phyloP scores from a whole-genome alignment of 495 filamentous ascomycete genomes.

The Pyrenula massariospora region DNA sequence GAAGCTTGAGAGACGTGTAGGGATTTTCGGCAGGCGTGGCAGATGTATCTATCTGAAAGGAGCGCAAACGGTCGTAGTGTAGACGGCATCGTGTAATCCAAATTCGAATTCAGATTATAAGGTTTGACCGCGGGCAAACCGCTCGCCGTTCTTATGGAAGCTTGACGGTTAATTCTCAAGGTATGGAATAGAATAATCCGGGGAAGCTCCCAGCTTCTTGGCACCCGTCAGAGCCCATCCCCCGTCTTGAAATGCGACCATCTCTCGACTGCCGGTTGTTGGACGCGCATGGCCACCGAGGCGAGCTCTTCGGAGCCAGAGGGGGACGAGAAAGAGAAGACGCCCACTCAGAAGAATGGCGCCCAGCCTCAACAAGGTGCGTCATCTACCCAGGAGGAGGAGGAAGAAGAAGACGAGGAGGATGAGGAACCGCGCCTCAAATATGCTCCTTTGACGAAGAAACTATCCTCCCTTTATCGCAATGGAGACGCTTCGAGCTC shows the following conservation, averaged over 20 bases:
- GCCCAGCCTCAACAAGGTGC: slow-evolving; percentile 2
- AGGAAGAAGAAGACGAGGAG: slow-evolving; percentile 68
- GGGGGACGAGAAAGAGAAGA: slow-evolving; percentile 11
- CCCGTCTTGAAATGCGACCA: neutral
- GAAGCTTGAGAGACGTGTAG: slow-evolving; percentile 11
- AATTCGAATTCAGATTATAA: too few relatives aligned
- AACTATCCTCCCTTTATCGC: slow-evolving; percentile 69
- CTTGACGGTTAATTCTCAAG: too few relatives aligned
- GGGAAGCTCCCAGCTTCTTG: neutral
- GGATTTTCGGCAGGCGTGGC: slow-evolving; percentile 17
- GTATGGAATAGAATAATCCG: too few relatives aligned
- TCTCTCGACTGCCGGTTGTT: neutral
- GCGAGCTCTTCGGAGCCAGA: slow-evolving; percentile 13
- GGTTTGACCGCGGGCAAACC: too few relatives aligned
- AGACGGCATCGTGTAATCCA: neutral
- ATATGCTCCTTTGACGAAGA: slow-evolving; percentile 73
- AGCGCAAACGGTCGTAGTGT: neutral
- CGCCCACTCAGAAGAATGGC: slow-evolving; percentile 12
- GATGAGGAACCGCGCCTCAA: slow-evolving; percentile 96
- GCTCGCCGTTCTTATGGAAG: too few relatives aligned
- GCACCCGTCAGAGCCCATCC: neutral
- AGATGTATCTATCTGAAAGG: slow-evolving; percentile 14
- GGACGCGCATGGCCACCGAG: slow-evolving; percentile 8
- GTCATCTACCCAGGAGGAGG: slow-evolving; percentile 23
- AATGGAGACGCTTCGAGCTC: slow-evolving; percentile 91